Evolutionary conservation across 495 filamentous ascomycete genomes (phyloP), one percentile per base, ranked within the genome.

Genomic region (Trypethelium eluteriae): DNA sequence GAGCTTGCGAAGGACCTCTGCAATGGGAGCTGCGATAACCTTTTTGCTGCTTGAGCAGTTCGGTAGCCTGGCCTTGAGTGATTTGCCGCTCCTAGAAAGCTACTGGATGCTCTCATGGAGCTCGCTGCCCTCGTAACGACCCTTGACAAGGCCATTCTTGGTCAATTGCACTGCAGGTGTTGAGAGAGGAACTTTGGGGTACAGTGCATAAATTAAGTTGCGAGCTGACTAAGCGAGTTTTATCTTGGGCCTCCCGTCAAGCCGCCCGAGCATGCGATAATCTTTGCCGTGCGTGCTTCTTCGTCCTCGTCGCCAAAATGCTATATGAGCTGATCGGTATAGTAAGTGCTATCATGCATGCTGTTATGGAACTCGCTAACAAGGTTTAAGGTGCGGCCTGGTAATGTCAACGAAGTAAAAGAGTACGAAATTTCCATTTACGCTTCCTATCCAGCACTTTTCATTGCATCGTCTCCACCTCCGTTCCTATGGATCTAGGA

Each of bases 321-420:
- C 82, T 98, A 80, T 98, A 98, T 82, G 94, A 98, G 78, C 81
- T 96, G 69, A 96, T 98, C 76, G 94, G 91, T 69, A 87, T 97
- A 76, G 94, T 98, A 82, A 74, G 89, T 82, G 7, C n/a, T 35
- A 7, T 39, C n/a, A 0, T 5, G 10, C 0, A 18, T 2, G 7
- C 11, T 49, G 25, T 1, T 18, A 32, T 47, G 2, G 4, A 44
- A 38, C 39, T 63, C 59, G 57, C 25, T 68, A 67, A 72, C 57
- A 68, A 47, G 9, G 35, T 38, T 25, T 41, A 71, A 98, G 94
- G 92, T 93, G 81, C 93, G 93, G 72, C 89, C 90, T 63, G 89
- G 88, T 81, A 91, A 85, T 75, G 80, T 96, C 71, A 79, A 82
- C 73, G 94, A 98, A 81, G 91, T 97, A 72, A 94, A 94, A 83